Conservation (phyloP, 176 grass and related monocot species). For the Juncus inflexus region DNA sequence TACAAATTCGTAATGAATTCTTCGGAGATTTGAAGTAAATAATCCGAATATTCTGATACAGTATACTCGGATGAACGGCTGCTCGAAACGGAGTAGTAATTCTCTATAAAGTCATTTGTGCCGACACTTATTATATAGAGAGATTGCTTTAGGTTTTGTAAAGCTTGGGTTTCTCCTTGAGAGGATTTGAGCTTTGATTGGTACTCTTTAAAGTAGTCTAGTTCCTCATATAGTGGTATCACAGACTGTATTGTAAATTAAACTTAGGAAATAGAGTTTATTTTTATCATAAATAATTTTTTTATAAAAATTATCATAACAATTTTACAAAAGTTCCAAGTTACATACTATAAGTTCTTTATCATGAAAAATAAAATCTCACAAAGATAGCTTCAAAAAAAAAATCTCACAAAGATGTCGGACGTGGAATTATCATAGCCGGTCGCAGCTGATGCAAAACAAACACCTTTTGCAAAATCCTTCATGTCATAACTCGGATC, state of each 20-base stretch:
- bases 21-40: constrained; percentile 28
- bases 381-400: constrained; percentile 47
- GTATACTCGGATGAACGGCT: constrained; percentile 19
- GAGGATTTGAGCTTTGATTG: constrained; percentile 17
- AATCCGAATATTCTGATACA: constrained; percentile 34
- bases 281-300: background rate
- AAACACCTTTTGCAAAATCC: constrained; percentile 46
- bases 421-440: constrained; percentile 80
- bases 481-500: constrained; percentile 41
- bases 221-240: constrained; percentile 28
- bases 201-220: constrained; percentile 42
- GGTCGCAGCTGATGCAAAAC: constrained; percentile 75
- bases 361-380: constrained; percentile 12
- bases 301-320: background rate
- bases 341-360: background rate
- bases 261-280: background rate
- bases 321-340: background rate
- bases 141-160: constrained; percentile 6
- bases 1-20: constrained; percentile 44
- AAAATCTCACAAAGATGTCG: constrained; percentile 45
- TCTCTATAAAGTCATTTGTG: constrained; percentile 33
- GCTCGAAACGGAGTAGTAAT: constrained; percentile 8
- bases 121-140: constrained; percentile 30
- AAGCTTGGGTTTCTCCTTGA: constrained; percentile 22
- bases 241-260: constrained; percentile 26